Percentiles rank a stretch among this genome's conserved stretches.
phyloP scores from a whole-genome alignment of 2,329 filamentous ascomycete genomes.

The Ceratocystis cubensis region DNA sequence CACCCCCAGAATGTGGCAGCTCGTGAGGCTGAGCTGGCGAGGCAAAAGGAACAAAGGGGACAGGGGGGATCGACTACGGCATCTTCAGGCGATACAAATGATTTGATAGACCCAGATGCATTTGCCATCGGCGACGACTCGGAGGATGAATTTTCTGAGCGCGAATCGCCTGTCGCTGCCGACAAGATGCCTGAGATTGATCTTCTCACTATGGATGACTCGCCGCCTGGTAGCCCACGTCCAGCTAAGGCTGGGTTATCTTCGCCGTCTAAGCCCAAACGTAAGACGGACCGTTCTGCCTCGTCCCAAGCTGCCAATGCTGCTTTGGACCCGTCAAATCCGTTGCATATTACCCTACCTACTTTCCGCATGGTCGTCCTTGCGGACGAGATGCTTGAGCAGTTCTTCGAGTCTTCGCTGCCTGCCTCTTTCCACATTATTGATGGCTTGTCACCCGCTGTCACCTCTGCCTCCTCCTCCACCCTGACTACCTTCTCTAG shows the following conservation, averaged over 20 bases:
- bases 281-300: slow-evolving; percentile 42
- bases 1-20: slow-evolving; percentile 49
- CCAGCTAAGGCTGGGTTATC: slow-evolving; percentile 19
- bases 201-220: slow-evolving; percentile 42
- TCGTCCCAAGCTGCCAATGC: slow-evolving; percentile 70
- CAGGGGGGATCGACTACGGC: not conserved
- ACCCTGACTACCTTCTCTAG: slow-evolving; percentile 79
- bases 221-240: slow-evolving; percentile 28
- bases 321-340: slow-evolving; percentile 83
- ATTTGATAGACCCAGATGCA: slow-evolving; percentile 33
- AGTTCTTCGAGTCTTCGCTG: slow-evolving; percentile 95
- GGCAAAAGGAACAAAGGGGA: slow-evolving; percentile 9
- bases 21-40: slow-evolving; percentile 22
- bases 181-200: slow-evolving; percentile 36
- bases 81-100: slow-evolving; percentile 4
- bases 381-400: slow-evolving; percentile 86
- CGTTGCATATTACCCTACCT: slow-evolving; percentile 86
- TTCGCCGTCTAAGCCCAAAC: slow-evolving; percentile 24
- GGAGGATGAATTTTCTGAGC: slow-evolving; percentile 37
- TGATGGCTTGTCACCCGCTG: slow-evolving; percentile 39
- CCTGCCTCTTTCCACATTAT: slow-evolving; percentile 83
- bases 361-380: slow-evolving; percentile 98
- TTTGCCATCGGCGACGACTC: slow-evolving; percentile 69
- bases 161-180: slow-evolving; percentile 27
- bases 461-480: slow-evolving; percentile 33